A percentile compares a stretch with the other conserved stretches of the same genome.
Conservation (phyloP, 306 rosid species). For the Gillenia trifoliata region DNA sequence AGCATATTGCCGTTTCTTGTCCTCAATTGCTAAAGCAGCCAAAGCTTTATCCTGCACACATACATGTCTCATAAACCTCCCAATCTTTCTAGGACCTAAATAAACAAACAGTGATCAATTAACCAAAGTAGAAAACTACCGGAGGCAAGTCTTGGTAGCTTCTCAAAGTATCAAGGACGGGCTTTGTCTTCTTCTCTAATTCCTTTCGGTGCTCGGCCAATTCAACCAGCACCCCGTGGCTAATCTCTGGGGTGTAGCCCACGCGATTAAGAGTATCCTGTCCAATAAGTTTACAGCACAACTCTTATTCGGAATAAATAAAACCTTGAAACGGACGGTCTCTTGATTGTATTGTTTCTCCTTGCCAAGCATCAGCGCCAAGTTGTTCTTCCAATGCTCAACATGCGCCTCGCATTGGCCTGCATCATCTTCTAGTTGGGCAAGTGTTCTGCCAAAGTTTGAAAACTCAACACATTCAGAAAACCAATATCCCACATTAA, state of each 20-base stretch:
- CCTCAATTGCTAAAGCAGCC: slow-evolving; percentile 96
- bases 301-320: not conserved
- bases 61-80: not conserved
- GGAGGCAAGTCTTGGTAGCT: slow-evolving; percentile 98
- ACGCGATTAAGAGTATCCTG: slow-evolving; percentile 78
- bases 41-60: slow-evolving; percentile 77
- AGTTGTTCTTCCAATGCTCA: slow-evolving; percentile 85
- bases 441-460: slow-evolving; percentile 51
- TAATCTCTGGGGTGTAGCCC: slow-evolving; percentile 77
- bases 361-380: slow-evolving; percentile 88
- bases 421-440: slow-evolving; percentile 78
- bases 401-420: slow-evolving; percentile 76
- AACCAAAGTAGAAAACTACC: slow-evolving; percentile 22
- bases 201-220: slow-evolving; percentile 88
- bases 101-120: slow-evolving; percentile 1
- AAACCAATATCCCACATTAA: not conserved
- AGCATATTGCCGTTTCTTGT: slow-evolving; percentile 85
- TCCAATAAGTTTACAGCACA: slow-evolving; percentile 14
- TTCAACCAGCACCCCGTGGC: slow-evolving; percentile 80
- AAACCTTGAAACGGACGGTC: slow-evolving; percentile 79
- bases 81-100: not conserved
- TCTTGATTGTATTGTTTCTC: slow-evolving; percentile 92
- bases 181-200: slow-evolving; percentile 85
- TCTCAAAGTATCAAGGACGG: slow-evolving; percentile 76
- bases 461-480: slow-evolving; percentile 8